These are phyloP conservation scores for Raddia guianensis DNA, from an alignment of 176 grass and related monocot genomes.

Conservation along the genomic window DNA sequence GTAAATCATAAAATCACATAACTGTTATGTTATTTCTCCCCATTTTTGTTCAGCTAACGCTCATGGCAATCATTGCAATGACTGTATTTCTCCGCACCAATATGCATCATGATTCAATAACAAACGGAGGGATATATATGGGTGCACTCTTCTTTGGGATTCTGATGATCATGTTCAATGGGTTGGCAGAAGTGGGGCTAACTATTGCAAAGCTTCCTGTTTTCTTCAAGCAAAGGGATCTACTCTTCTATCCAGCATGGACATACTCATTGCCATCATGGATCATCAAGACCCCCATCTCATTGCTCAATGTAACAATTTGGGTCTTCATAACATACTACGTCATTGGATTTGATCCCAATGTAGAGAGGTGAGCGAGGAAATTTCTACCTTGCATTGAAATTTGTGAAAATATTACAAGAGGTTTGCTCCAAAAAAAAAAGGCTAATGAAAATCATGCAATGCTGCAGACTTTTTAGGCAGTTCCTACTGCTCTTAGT, in stretches of 20 bases:
- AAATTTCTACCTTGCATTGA: neutral
- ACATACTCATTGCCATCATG: slow-evolving; percentile 69
- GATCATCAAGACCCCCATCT: slow-evolving; percentile 64
- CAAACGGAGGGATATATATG: slow-evolving; percentile 60
- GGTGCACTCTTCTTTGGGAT: slow-evolving; percentile 68
- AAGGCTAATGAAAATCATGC: slow-evolving; percentile 6
- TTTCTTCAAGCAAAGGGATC: slow-evolving; percentile 88
- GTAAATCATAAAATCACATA: slow-evolving; percentile 23
- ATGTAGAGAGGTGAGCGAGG: slow-evolving; percentile 55
- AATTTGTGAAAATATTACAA: neutral
- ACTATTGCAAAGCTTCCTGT: slow-evolving; percentile 71
- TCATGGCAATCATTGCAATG: slow-evolving; percentile 70
- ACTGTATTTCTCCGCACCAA: slow-evolving; percentile 73
- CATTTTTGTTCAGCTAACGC: slow-evolving; percentile 29
- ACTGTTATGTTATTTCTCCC: neutral
- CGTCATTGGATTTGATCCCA: slow-evolving; percentile 80
- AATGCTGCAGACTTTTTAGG: slow-evolving; percentile 61
- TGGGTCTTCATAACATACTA: slow-evolving; percentile 84
- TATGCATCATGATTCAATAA: slow-evolving; percentile 45
- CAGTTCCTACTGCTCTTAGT: slow-evolving; percentile 67
- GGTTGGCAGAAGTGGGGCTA: slow-evolving; percentile 68
- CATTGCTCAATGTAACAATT: slow-evolving; percentile 64
- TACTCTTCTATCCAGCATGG: slow-evolving; percentile 81
- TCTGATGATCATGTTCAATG: slow-evolving; percentile 73
- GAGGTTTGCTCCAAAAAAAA: neutral